phyloP scores from a whole-genome alignment of 306 rosid species.

The Glycine soja region DNA sequence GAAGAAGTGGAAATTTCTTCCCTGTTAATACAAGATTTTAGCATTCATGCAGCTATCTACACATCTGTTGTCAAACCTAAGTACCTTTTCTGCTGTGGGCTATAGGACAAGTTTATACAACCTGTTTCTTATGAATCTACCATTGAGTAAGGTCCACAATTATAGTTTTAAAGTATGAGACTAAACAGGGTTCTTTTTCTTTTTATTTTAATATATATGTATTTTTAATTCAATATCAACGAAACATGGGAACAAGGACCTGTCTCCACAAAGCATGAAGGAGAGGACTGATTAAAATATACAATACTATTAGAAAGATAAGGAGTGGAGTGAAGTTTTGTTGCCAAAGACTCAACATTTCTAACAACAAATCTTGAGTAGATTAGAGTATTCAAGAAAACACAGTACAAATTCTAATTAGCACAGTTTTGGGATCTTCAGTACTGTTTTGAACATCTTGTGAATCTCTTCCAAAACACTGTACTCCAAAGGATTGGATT shows the following conservation, averaged over 20 bases:
- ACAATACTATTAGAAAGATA: not conserved
- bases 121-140: not conserved
- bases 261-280: slow-evolving; percentile 2
- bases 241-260: slow-evolving; percentile 3
- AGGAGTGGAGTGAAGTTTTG: not conserved
- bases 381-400: not conserved
- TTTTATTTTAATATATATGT: not conserved
- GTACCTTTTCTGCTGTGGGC: not conserved
- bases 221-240: not conserved
- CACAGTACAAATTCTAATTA: not conserved
- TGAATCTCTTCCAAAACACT: slow-evolving; percentile 28
- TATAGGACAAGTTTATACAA: not conserved
- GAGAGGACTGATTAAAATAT: not conserved
- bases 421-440: not conserved
- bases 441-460: slow-evolving; percentile 22
- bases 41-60: not conserved
- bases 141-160: not conserved
- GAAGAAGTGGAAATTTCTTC: not conserved
- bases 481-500: not conserved
- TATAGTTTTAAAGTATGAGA: not conserved
- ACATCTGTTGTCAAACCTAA: not conserved
- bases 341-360: not conserved
- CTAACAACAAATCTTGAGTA: not conserved
- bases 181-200: not conserved
- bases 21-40: not conserved